Evolutionary conservation across 1,284 basidiomycete genomes (phyloP).

Genomic region (Rhodotorula sp.): DNA sequence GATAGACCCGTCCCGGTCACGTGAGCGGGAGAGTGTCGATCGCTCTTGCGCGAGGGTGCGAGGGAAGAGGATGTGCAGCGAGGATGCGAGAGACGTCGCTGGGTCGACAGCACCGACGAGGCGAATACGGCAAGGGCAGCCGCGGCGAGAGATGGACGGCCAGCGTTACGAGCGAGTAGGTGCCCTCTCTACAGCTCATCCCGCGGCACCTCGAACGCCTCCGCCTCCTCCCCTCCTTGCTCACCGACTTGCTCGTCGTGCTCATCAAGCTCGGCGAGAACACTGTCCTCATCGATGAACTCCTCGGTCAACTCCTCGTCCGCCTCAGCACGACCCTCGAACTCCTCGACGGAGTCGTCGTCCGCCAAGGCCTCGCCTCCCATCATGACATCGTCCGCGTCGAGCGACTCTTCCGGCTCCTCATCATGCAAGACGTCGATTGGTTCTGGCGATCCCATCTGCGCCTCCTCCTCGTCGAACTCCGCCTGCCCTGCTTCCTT

Average conservation of each 20-base stretch:
- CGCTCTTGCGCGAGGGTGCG: too few relatives aligned
- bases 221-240: neutral
- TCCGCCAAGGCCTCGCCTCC: neutral
- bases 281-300: neutral
- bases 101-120: neutral
- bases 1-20: neutral
- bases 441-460: too few relatives aligned
- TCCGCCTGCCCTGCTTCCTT: neutral
- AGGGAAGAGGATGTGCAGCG: too few relatives aligned
- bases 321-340: neutral
- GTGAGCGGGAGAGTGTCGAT: neutral
- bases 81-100: neutral
- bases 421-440: too few relatives aligned
- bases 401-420: neutral
- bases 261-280: neutral
- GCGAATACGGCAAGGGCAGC: neutral
- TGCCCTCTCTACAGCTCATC: constrained; percentile 6
- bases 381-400: neutral
- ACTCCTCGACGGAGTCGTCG: neutral
- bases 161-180: too few relatives aligned
- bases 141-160: neutral
- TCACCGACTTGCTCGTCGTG: too few relatives aligned
- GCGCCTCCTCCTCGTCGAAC: neutral
- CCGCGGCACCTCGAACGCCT: neutral
- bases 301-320: neutral